phyloP scores from a whole-genome alignment of 257 asterid species.

The Ocimum tenuiflorum region DNA sequence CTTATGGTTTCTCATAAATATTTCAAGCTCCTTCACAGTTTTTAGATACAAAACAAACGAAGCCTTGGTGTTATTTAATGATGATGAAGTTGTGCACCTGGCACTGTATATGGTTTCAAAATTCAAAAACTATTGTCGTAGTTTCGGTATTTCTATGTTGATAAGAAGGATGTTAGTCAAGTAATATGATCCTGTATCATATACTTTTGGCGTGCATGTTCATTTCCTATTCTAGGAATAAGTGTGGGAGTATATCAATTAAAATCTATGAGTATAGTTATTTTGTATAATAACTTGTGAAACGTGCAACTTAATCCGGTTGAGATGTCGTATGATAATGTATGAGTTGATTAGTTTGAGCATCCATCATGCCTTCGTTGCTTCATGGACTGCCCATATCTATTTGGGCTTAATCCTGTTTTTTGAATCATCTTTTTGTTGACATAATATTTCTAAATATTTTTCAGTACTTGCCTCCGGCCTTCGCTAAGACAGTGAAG shows the following conservation, averaged over 20 bases:
- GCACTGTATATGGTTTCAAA: not conserved
- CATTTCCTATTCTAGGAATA: not conserved
- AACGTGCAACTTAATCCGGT: not conserved
- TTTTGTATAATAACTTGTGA: not conserved
- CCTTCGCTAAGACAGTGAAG: conserved; percentile 25
- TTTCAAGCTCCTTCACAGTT: not conserved
- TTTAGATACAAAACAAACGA: not conserved
- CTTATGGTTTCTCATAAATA: not conserved
- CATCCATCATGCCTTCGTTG: not conserved
- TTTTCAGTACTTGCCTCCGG: conserved; percentile 66
- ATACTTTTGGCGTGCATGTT: not conserved
- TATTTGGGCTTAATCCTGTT: too few relatives aligned
- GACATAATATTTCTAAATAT: not conserved
- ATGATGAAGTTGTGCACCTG: not conserved
- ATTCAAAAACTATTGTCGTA: not conserved
- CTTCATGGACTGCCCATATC: not conserved
- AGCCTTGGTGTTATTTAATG: not conserved
- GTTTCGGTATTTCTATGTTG: not conserved
- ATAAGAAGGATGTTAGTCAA: not conserved
- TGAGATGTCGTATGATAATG: not conserved
- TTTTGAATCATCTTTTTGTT: too few relatives aligned
- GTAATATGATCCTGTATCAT: not conserved
- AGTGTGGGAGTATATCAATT: too few relatives aligned
- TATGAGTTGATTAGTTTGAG: not conserved
- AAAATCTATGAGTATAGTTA: not conserved